Evolutionary conservation across 306 rosid species (phyloP), one percentile per base, ranked within the genome.

Genomic region (Corylus americana): DNA sequence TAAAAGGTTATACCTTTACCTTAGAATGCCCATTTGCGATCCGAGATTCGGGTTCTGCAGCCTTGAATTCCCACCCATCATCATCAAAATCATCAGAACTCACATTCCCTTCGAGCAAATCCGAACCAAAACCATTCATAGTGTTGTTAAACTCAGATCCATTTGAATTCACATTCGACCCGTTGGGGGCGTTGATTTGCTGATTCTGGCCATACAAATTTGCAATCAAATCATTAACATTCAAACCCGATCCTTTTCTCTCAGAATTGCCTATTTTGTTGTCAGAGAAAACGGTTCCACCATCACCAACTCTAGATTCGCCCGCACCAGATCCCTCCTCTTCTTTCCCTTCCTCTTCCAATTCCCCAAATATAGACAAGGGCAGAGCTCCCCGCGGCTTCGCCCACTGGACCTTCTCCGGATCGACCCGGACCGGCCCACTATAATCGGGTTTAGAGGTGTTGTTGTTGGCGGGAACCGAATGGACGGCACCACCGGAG

Each of bases 21-120:
- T 85, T 58, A 31, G 47, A 71, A 83, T 78, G 68, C 55, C 73
- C 86, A 79, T 27, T 83, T 8, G 79, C 82, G 55, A 12, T 76
- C 67, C 62, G 86, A 50, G 76, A 73, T 71, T 82, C 89, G 54
- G 87, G 51, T 79, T 89, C 90, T 3, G 98, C 98, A 61, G 86
- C 85, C 85, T 91, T 93, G 85, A 95, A 95, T 81, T 95, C 98
- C 98, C 98, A 95, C 44, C 98, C 97, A 83, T 83, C 97, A 11
- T 90, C 85, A 20, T 81, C 94, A 42, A 42, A 42, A 10, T 80
- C 90, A 51, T 79, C 83, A 74, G 68, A 39, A 70, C 82, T 83
- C n/a, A 76, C 87, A 55, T 47, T 76, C 14, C 54, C 86, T 27
- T 79, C 79, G 70, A 58, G 88, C 47, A 55, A 71, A 71, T 83